phyloP scores from a whole-genome alignment of 2,329 filamentous ascomycete genomes.

The Amauroascus niger region DNA sequence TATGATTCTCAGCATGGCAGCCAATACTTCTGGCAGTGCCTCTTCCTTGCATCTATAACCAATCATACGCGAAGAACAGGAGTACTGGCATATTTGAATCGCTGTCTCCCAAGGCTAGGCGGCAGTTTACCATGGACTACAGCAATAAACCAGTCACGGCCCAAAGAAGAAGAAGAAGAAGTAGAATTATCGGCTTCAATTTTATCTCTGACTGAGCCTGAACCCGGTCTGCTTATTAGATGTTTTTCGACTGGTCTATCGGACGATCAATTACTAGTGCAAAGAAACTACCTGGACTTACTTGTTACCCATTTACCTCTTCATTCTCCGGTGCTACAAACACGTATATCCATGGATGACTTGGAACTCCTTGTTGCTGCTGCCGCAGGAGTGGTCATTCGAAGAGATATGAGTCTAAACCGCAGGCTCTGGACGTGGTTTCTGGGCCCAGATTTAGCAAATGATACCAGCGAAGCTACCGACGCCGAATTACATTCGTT shows the following conservation, averaged over 20 bases:
- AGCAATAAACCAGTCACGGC: slow-evolving; percentile 16
- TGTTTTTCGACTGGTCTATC: slow-evolving; percentile 83
- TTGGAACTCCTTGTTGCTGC: slow-evolving; percentile 72
- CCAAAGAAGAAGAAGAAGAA: slow-evolving; percentile 25
- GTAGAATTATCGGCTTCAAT: slow-evolving; percentile 30
- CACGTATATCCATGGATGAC: slow-evolving; percentile 61
- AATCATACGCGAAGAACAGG: slow-evolving; percentile 75
- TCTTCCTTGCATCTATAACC: slow-evolving; percentile 88
- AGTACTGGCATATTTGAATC: slow-evolving; percentile 73
- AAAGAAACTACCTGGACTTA: slow-evolving; percentile 86
- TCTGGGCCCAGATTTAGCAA: slow-evolving; percentile 61
- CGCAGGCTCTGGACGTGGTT: slow-evolving; percentile 94
- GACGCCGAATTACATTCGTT: slow-evolving; percentile 24
- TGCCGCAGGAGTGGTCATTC: slow-evolving; percentile 74
- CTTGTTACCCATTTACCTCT: slow-evolving; percentile 84
- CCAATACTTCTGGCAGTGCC: slow-evolving; percentile 96
- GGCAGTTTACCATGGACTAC: slow-evolving; percentile 27
- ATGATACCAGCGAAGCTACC: slow-evolving; percentile 30
- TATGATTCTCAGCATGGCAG: slow-evolving; percentile 44
- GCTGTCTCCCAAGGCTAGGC: slow-evolving; percentile 65
- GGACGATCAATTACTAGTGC: slow-evolving; percentile 82
- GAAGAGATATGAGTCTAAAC: slow-evolving; percentile 95
- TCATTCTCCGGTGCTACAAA: slow-evolving; percentile 69
- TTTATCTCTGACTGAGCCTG: slow-evolving; percentile 53
- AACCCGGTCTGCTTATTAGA: slow-evolving; percentile 79